Percentiles rank a stretch among this genome's conserved stretches.
These are phyloP conservation scores for Stephanodiscus triporus DNA, from an alignment of 108 stramenopile genomes.

Conservation along the genomic window DNA sequence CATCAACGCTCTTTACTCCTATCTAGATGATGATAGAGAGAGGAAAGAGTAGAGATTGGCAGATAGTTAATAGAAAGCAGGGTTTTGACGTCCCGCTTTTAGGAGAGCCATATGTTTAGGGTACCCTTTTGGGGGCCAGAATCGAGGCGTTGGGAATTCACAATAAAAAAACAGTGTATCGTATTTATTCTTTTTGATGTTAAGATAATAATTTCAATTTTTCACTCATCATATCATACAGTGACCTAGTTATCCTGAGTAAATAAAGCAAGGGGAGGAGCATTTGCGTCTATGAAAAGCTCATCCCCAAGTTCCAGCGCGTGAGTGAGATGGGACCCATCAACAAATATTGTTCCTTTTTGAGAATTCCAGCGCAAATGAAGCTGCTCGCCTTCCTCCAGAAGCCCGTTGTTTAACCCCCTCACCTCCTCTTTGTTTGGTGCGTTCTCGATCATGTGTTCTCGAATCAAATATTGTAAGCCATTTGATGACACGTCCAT, in stretches of 20 bases:
- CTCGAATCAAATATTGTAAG: conserved; percentile 90
- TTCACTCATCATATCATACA: no score
- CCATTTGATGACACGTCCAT: conserved; percentile 69
- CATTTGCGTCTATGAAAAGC: conserved; percentile 76
- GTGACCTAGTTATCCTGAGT: not conserved
- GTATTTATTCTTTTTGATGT: not conserved
- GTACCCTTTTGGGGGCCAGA: not conserved
- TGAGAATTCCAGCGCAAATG: conserved; percentile 93
- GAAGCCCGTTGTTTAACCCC: conserved; percentile 62
- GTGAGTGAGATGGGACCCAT: conserved; percentile 86
- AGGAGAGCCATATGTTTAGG: no score
- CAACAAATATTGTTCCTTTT: conserved; percentile 87
- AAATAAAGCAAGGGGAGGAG: conserved; percentile 79
- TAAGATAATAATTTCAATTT: not conserved
- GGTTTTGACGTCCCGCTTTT: not conserved
- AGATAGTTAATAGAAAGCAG: no score
- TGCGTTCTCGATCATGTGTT: conserved; percentile 82
- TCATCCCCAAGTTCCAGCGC: conserved; percentile 89
- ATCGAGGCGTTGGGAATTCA: not conserved
- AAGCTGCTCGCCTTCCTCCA: conserved; percentile 64
- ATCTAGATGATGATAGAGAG: no score
- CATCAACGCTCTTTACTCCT: no score
- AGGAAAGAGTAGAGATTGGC: no score
- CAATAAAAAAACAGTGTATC: not conserved
- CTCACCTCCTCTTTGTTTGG: conserved; percentile 49